These are phyloP conservation scores for Isoetes taiwanensis DNA, from an alignment of 75 land plant genomes.

Conservation along the genomic window DNA sequence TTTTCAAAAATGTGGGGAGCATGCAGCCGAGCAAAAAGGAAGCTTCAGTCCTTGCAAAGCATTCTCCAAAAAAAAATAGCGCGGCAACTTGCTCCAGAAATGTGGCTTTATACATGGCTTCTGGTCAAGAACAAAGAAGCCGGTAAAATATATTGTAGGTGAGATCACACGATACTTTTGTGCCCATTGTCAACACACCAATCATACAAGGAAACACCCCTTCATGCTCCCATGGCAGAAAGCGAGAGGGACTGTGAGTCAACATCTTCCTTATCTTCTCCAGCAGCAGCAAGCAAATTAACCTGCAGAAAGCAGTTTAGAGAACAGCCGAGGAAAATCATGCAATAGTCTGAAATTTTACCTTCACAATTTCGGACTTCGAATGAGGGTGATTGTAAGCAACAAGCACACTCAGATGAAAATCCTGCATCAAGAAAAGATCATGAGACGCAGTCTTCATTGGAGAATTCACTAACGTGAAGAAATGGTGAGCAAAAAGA, in stretches of 20 bases:
- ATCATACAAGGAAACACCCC: not conserved
- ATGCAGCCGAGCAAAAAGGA: no score
- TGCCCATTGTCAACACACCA: not conserved
- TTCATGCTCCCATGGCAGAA: constrained; percentile 17
- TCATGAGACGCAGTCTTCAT: not conserved
- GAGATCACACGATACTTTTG: no score
- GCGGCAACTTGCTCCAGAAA: no score
- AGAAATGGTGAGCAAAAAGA: not conserved
- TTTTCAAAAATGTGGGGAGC: no score
- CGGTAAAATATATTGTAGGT: no score
- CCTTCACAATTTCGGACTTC: constrained; percentile 74
- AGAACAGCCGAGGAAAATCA: not conserved
- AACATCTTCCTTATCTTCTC: constrained; percentile 7
- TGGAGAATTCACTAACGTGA: not conserved
- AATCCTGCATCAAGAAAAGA: constrained; percentile 33
- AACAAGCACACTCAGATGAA: constrained; percentile 69
- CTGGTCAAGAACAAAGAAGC: no score
- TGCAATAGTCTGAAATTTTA: constrained; percentile 11
- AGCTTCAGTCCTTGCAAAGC: no score
- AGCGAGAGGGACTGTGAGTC: constrained; percentile 11
- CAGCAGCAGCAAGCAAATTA: constrained; percentile 9
- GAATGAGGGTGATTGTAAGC: constrained; percentile 61
- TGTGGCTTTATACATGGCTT: no score
- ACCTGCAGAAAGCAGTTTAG: constrained; percentile 3
- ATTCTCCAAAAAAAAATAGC: no score